Evolutionary conservation across 2,329 filamentous ascomycete species (phyloP).

Genomic region (Botrytis byssoidea): DNA sequence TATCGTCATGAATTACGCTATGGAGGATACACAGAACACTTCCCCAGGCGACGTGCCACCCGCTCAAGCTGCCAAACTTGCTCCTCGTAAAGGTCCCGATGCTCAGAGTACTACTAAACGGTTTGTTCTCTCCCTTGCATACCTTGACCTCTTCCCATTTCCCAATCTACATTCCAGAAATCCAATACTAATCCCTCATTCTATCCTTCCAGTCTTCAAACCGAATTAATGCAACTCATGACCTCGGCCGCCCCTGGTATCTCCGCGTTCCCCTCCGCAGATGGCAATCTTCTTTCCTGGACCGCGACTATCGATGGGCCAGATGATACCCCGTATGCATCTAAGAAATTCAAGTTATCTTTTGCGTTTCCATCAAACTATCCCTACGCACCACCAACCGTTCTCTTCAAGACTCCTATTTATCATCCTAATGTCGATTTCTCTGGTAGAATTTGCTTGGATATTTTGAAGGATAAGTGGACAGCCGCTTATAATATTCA

Average conservation of each 20-base stretch:
- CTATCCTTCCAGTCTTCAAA: slow-evolving; percentile 68
- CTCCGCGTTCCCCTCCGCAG: slow-evolving; percentile 88
- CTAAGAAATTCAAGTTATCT: slow-evolving; percentile 85
- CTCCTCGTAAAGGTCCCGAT: slow-evolving; percentile 58
- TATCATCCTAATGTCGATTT: slow-evolving; percentile 99
- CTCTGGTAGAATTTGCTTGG: slow-evolving; percentile 91
- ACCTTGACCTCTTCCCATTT: neutral
- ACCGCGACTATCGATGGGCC: slow-evolving; percentile 91
- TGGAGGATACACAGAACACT: slow-evolving; percentile 64
- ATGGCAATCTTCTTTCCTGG: slow-evolving; percentile 90
- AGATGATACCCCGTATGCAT: slow-evolving; percentile 84
- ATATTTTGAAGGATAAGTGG: slow-evolving; percentile 99
- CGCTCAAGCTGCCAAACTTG: slow-evolving; percentile 61
- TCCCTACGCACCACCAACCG: slow-evolving; percentile 84
- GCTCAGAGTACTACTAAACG: slow-evolving; percentile 76
- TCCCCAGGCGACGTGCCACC: slow-evolving; percentile 53
- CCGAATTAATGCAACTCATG: slow-evolving; percentile 98
- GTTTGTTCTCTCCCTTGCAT: slow-evolving; percentile 45
- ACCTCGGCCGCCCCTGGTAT: slow-evolving; percentile 89
- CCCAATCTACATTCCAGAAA: neutral
- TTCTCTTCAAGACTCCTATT: slow-evolving; percentile 97
- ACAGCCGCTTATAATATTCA: slow-evolving; percentile 96
- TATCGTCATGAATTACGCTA: slow-evolving; percentile 45
- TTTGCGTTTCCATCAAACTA: slow-evolving; percentile 92
- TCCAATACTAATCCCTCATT: slow-evolving; percentile 1